Percentiles rank a stretch among this genome's conserved stretches.
phyloP scores from a whole-genome alignment of 139 green algal genomes.

The Chlorella sp. region DNA sequence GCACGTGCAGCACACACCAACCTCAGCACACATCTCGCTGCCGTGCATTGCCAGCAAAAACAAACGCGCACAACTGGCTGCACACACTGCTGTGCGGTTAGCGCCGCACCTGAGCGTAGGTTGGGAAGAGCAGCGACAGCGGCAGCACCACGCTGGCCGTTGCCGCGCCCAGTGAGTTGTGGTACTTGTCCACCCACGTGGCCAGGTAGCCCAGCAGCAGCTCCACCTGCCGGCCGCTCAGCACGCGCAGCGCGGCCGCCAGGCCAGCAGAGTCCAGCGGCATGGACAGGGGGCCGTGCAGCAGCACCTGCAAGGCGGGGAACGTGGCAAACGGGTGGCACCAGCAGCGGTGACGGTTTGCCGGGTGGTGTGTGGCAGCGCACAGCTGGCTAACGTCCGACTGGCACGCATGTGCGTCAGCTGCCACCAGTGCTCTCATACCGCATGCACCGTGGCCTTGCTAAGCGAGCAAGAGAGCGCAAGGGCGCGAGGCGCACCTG shows the following conservation, averaged over 20 bases:
- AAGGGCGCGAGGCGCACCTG: no score
- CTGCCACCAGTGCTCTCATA: no score
- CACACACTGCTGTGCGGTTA: no score
- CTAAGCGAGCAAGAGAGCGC: no score
- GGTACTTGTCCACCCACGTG: slow-evolving; percentile 42
- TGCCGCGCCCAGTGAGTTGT: slow-evolving; percentile 4
- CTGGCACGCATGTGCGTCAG: no score
- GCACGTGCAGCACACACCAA: background rate
- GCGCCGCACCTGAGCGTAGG: slow-evolving; percentile 27
- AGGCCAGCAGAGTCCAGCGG: slow-evolving; percentile 23
- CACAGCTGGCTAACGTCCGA: no score
- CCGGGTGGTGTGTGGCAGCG: no score
- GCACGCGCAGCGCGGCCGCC: slow-evolving; percentile 22
- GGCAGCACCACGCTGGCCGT: slow-evolving; percentile 5
- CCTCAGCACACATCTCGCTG: background rate
- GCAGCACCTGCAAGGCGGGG: slow-evolving; percentile 13
- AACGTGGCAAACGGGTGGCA: no score
- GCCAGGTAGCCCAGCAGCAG: slow-evolving; percentile 34
- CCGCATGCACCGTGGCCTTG: no score
- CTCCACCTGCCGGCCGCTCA: slow-evolving; percentile 18
- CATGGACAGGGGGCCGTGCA: slow-evolving; percentile 34
- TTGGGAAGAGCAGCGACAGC: slow-evolving; percentile 28
- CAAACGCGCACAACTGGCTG: no score
- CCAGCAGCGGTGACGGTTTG: no score
- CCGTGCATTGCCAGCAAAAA: no score